Evolutionary conservation across 352 stramenopile species (phyloP), one percentile per base, ranked within the genome.

Genomic region (Vaucheria bursata): DNA sequence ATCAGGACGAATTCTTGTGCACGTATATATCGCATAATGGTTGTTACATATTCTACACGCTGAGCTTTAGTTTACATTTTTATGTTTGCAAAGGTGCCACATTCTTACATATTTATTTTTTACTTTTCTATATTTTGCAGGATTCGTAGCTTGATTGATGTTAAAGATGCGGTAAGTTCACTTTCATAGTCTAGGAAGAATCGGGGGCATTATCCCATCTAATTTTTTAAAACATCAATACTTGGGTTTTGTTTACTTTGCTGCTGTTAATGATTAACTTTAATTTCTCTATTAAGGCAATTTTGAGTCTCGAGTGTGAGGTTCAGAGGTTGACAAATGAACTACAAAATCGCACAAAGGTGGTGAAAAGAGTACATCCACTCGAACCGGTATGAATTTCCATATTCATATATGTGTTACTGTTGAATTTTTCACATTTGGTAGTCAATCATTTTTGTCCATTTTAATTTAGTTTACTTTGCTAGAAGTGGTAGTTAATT

Each of bases 321-420:
- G 77, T 82, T 5, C 77, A 82, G 38, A 69, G 77, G n/a, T 31
- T 82, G 32, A 77, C 69, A 64, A 82, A 82, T 40, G 77, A 82
- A 71, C 71, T 82, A 18, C 69, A 73, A 31, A 79, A 45, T 4
- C 77, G 79, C 77, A 82, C 77, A 45, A 53, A 74, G 8, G 65
- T 82, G 1, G 77, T 74, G 7, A 82, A 82, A 71, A 36, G 77
- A 1, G 77, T 79, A 59, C 77, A 82, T n/a, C 77, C 77, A 2
- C 77, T 82, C 3, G 77, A 82, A 66, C 77, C 77, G 50, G 31
- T 69, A 38, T 38, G 59, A 59, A 18, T 59, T 18, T 25, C 45
- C n/a, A n/a, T n/a, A n/a, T n/a, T n/a, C n/a, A n/a, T n/a, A n/a
- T n/a, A n/a, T n/a, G n/a, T n/a, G n/a, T n/a, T n/a, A n/a, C n/a